phyloP scores from a whole-genome alignment of 2,329 filamentous ascomycete genomes.

The Stemphylium lycopersici region DNA sequence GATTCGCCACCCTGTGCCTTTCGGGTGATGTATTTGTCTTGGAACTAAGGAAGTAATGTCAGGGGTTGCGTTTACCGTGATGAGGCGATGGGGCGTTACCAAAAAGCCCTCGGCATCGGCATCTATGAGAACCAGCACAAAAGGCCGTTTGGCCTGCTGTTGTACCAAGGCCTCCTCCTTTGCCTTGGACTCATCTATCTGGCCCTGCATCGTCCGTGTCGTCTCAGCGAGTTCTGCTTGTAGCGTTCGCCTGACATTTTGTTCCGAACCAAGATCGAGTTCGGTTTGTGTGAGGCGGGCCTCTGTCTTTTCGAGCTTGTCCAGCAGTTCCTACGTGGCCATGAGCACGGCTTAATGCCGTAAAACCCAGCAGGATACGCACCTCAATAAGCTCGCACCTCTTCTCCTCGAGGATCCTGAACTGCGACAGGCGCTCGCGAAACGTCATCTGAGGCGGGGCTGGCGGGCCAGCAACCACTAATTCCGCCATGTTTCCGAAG shows the following conservation, averaged over 20 bases:
- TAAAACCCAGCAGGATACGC: background rate
- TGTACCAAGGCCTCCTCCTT: constrained; percentile 39
- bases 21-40: constrained; percentile 46
- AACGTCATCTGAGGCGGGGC: constrained; percentile 32
- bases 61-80: background rate
- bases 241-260: constrained; percentile 46
- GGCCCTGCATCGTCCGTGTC: constrained; percentile 13
- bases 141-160: constrained; percentile 44
- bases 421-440: constrained; percentile 45
- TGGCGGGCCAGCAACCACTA: constrained; percentile 18
- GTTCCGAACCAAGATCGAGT: constrained; percentile 47
- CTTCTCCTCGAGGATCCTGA: constrained; percentile 46
- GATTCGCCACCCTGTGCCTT: constrained; percentile 45
- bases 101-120: constrained; percentile 47
- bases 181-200: constrained; percentile 33
- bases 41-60: constrained; percentile 27
- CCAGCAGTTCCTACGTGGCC: constrained; percentile 39
- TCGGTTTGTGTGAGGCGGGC: constrained; percentile 44
- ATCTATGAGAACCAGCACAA: constrained; percentile 46
- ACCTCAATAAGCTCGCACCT: constrained; percentile 47
- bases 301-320: constrained; percentile 48
- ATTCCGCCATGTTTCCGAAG: constrained; percentile 18
- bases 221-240: constrained; percentile 37
- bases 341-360: background rate
- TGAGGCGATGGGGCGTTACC: constrained; percentile 20